Percentiles rank a stretch among this genome's conserved stretches.
Evolutionary conservation across 1,284 basidiomycete genomes (phyloP).

Genomic region (Chiua sp.): DNA sequence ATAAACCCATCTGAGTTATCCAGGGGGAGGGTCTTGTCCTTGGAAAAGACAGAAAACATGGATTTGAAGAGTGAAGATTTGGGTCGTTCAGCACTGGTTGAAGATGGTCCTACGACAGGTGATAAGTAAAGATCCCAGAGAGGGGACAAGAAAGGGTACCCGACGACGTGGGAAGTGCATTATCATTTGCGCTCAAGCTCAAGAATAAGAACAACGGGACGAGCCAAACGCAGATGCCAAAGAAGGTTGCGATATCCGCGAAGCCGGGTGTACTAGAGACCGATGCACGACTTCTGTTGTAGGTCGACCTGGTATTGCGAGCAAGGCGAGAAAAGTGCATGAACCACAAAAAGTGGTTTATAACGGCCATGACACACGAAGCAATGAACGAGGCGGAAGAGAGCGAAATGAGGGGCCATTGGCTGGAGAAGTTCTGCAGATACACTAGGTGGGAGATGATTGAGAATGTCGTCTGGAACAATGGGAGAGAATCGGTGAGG

Average conservation of each 20-base stretch:
- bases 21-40: slow-evolving; percentile 38
- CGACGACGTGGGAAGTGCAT: slow-evolving; percentile 76
- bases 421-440: slow-evolving; percentile 86
- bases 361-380: slow-evolving; percentile 83
- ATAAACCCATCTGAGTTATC: slow-evolving; percentile 63
- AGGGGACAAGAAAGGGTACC: slow-evolving; percentile 37
- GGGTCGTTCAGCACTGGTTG: slow-evolving; percentile 40
- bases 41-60: slow-evolving; percentile 54
- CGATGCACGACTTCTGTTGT: slow-evolving; percentile 48
- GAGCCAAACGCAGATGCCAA: slow-evolving; percentile 93
- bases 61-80: slow-evolving; percentile 69
- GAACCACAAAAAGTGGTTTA: slow-evolving; percentile 95
- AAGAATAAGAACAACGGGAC: slow-evolving; percentile 91
- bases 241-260: slow-evolving; percentile 91
- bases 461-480: slow-evolving; percentile 77
- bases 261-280: slow-evolving; percentile 63
- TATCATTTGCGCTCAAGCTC: slow-evolving; percentile 94
- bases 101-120: slow-evolving; percentile 45
- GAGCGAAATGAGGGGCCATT: slow-evolving; percentile 92
- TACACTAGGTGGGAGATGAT: slow-evolving; percentile 86
- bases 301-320: slow-evolving; percentile 50
- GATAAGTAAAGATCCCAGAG: slow-evolving; percentile 5
- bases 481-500: slow-evolving; percentile 80
- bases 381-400: slow-evolving; percentile 82
- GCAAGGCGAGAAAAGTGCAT: slow-evolving; percentile 84